Percentiles rank a stretch among this genome's conserved stretches.
phyloP scores from a whole-genome alignment of 257 asterid species.

The Nyctanthes arbortristis region DNA sequence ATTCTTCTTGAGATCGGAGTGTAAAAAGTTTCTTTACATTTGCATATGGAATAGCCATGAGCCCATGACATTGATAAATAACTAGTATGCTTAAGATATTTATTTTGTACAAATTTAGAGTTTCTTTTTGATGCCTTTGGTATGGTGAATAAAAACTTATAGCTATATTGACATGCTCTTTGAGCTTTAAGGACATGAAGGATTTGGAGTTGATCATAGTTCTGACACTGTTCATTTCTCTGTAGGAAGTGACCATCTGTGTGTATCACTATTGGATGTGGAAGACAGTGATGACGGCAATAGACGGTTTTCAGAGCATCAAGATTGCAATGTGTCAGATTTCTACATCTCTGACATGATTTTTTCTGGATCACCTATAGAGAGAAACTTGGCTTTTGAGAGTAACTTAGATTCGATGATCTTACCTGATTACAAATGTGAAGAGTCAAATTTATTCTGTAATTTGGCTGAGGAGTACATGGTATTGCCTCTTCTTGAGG shows the following conservation, averaged over 20 bases:
- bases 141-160: background rate
- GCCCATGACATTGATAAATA: background rate
- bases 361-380: conserved; percentile 60
- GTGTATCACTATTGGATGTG: conserved; percentile 71
- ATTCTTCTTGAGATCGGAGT: background rate
- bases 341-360: conserved; percentile 70
- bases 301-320: conserved; percentile 57
- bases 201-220: conserved; percentile 7
- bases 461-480: conserved; percentile 58
- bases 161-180: conserved; percentile 15
- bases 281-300: conserved; percentile 83
- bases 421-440: conserved; percentile 63
- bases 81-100: background rate
- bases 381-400: conserved; percentile 42
- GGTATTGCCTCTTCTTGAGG: conserved; percentile 63
- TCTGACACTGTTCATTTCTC: conserved; percentile 13
- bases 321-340: conserved; percentile 64
- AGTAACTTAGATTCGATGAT: conserved; percentile 40
- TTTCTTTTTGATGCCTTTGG: background rate
- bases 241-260: conserved; percentile 59
- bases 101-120: background rate
- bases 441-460: conserved; percentile 59
- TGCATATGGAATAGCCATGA: background rate
- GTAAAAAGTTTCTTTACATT: background rate
- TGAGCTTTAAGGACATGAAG: background rate